These are phyloP conservation scores for Camellia sinensis DNA, from an alignment of 148 eudicot genomes.

Conservation along the genomic window DNA sequence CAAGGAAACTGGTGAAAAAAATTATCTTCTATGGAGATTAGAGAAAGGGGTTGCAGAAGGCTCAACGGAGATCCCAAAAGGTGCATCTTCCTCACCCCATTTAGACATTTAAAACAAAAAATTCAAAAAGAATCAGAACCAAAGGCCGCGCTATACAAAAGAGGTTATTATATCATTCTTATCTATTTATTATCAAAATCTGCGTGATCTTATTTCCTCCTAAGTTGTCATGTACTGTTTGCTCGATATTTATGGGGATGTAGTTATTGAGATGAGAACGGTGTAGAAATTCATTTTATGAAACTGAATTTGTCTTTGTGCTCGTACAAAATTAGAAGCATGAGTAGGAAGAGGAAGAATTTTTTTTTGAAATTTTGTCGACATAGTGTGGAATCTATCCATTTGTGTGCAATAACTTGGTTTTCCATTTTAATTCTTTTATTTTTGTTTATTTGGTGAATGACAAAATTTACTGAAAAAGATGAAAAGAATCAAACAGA, in stretches of 20 bases:
- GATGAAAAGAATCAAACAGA: too few species aligned
- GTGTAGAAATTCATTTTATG: neutral
- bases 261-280: neutral
- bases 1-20: slow-evolving; percentile 70
- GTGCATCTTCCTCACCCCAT: slow-evolving; percentile 26
- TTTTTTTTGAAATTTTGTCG: neutral
- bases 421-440: neutral
- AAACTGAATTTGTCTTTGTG: neutral
- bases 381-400: neutral
- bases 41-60: slow-evolving; percentile 99
- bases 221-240: neutral
- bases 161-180: neutral
- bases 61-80: slow-evolving; percentile 87
- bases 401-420: neutral
- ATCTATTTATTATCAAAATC: neutral
- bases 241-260: neutral
- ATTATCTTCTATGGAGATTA: slow-evolving; percentile 82
- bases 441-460: too few species aligned
- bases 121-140: neutral
- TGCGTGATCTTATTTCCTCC: neutral
- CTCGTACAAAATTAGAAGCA: neutral
- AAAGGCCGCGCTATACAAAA: neutral
- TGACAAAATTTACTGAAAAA: too few species aligned
- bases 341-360: neutral
- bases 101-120: neutral